phyloP scores from a whole-genome alignment of 805 yeast genomes.

The Cyberlindnera maclurae region DNA sequence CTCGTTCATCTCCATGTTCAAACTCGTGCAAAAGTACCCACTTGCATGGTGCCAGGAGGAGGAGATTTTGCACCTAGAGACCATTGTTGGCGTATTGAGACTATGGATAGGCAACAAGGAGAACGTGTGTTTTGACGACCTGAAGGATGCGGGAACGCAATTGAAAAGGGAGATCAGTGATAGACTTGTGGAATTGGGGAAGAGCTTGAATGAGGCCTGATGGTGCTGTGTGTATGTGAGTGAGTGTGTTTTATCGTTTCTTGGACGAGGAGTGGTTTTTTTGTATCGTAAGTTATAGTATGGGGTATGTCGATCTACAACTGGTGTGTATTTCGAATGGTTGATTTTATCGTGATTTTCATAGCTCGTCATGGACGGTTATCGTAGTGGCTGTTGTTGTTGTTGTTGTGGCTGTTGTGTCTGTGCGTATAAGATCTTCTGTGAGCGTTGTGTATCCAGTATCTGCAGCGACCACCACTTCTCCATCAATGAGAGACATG shows the following conservation, averaged over 20 bases:
- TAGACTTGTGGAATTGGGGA: conserved; percentile 22
- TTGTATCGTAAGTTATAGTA: neutral
- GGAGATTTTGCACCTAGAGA: conserved; percentile 15
- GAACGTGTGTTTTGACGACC: conserved; percentile 18
- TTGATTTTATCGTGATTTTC: no score
- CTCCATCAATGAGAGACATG: neutral
- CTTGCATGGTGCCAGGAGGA: conserved; percentile 16
- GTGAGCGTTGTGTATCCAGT: no score
- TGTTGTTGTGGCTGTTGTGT: neutral
- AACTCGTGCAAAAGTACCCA: conserved; percentile 21
- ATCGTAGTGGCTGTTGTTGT: neutral
- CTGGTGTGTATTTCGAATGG: no score
- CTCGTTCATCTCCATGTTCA: conserved; percentile 23
- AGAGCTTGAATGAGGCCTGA: conserved; percentile 17
- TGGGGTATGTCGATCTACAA: no score
- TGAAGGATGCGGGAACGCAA: conserved; percentile 17
- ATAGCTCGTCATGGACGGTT: neutral
- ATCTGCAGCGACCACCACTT: no score
- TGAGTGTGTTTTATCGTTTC: neutral
- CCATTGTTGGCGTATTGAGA: conserved; percentile 20
- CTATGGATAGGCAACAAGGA: conserved; percentile 25
- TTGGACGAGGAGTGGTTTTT: no score
- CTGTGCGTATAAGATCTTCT: no score
- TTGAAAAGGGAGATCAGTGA: conserved; percentile 27
- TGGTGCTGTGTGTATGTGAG: neutral